A percentile compares a stretch with the other conserved stretches of the same genome.
phyloP scores from a whole-genome alignment of 2,329 filamentous ascomycete species.

The Huntiella decipiens region DNA sequence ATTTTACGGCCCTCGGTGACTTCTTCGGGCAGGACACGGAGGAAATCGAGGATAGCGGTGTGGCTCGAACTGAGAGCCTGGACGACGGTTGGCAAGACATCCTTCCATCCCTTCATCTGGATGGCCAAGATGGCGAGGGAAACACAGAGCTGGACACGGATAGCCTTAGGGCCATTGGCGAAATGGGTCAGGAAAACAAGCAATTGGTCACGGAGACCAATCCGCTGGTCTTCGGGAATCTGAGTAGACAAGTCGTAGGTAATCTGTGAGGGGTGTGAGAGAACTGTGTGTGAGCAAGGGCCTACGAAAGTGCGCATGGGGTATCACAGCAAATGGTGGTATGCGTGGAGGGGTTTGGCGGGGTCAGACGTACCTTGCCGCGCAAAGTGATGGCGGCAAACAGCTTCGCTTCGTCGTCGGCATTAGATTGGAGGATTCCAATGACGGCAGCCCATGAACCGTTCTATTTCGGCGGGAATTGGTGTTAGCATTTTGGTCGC shows the following conservation, averaged over 20 bases:
- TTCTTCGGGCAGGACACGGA: constrained; percentile 93
- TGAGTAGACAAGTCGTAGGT: constrained; percentile 83
- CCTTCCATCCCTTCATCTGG: constrained; percentile 90
- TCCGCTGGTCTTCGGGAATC: constrained; percentile 55
- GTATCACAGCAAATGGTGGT: background rate
- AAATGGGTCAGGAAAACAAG: constrained; percentile 65
- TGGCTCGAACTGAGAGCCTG: constrained; percentile 60
- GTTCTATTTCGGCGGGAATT: constrained; percentile 31
- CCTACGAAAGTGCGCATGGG: background rate
- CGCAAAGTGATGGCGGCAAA: constrained; percentile 95
- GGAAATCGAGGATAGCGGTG: constrained; percentile 81
- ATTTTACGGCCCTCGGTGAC: constrained; percentile 99
- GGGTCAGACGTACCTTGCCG: constrained; percentile 54
- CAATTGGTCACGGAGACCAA: constrained; percentile 65
- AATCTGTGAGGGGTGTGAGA: constrained; percentile 39
- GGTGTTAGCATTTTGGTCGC: too few relatives aligned
- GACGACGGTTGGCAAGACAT: constrained; percentile 70
- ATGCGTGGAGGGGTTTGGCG: background rate
- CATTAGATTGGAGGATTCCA: constrained; percentile 63
- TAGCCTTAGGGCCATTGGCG: constrained; percentile 62
- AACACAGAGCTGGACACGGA: constrained; percentile 82
- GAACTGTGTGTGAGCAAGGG: background rate
- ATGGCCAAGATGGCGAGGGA: constrained; percentile 89
- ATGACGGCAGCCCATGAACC: constrained; percentile 85
- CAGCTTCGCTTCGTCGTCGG: constrained; percentile 69